Evolutionary conservation across 2,329 filamentous ascomycete genomes (phyloP).

Genomic region (Stachybotrys echinatus): DNA sequence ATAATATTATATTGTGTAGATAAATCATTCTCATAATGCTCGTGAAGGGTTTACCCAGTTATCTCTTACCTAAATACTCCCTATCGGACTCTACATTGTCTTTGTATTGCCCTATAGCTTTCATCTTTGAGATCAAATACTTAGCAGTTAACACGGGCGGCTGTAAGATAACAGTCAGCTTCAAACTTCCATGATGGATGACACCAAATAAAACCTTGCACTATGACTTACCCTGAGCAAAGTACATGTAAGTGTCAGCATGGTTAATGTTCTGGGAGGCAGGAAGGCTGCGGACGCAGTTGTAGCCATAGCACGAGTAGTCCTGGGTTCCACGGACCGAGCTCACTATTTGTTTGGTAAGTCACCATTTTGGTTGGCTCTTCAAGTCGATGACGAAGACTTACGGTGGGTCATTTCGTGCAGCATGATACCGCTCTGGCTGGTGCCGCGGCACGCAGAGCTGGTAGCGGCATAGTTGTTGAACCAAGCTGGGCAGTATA

Average conservation of each 20-base stretch:
- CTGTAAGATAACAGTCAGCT: background rate
- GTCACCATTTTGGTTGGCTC: background rate
- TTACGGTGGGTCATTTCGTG: slow-evolving; percentile 2
- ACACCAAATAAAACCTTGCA: background rate
- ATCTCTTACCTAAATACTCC: too few species aligned
- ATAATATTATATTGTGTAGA: too few species aligned
- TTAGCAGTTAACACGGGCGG: background rate
- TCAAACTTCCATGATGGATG: background rate
- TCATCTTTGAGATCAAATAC: too few species aligned
- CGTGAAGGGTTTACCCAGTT: too few species aligned
- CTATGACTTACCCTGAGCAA: background rate
- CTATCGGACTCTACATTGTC: too few species aligned
- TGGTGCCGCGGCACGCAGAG: background rate
- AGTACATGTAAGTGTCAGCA: slow-evolving; percentile 1
- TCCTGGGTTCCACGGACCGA: background rate
- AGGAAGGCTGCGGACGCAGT: background rate
- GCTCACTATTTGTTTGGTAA: background rate
- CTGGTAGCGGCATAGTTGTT: background rate
- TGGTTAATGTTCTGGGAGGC: slow-evolving; percentile 2
- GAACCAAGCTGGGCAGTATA: slow-evolving; percentile 1
- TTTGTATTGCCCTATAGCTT: too few species aligned
- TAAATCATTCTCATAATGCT: too few species aligned
- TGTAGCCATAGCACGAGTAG: slow-evolving; percentile 1
- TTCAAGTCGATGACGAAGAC: background rate
- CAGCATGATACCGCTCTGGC: background rate